Evolutionary conservation across 164 flowering plant species (phyloP).

Genomic region (Berberis thunbergii): DNA sequence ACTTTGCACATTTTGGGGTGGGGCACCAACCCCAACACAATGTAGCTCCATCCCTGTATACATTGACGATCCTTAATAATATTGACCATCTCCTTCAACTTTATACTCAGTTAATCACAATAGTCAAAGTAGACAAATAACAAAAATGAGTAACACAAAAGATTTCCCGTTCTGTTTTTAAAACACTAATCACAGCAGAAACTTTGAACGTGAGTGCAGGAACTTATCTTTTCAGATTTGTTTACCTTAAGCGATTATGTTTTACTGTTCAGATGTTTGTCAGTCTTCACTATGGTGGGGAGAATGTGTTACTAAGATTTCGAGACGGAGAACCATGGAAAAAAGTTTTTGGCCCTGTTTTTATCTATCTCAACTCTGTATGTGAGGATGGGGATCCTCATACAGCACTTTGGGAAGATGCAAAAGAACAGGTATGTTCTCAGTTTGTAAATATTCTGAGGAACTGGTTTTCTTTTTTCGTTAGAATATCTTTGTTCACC

Average conservation of each 20-base stretch:
- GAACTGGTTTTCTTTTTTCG: neutral
- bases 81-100: no score
- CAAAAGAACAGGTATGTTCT: constrained; percentile 52
- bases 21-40: no score
- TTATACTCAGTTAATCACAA: no score
- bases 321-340: constrained; percentile 68
- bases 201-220: neutral
- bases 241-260: neutral
- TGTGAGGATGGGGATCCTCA: constrained; percentile 16
- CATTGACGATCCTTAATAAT: no score
- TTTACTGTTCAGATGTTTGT: constrained; percentile 44
- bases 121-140: no score
- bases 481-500: neutral
- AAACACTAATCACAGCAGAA: neutral
- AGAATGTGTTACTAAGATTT: constrained; percentile 32
- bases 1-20: no score
- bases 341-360: constrained; percentile 85
- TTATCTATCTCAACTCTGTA: constrained; percentile 59
- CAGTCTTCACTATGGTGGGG: constrained; percentile 76
- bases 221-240: neutral
- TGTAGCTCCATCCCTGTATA: no score
- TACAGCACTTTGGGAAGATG: constrained; percentile 61
- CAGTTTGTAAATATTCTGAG: neutral
- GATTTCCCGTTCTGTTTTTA: no score
- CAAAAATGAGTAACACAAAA: no score